Percentiles rank a stretch among this genome's conserved stretches.
phyloP scores from a whole-genome alignment of 1,284 basidiomycete species.

The Coniferiporia sulphurascens region DNA sequence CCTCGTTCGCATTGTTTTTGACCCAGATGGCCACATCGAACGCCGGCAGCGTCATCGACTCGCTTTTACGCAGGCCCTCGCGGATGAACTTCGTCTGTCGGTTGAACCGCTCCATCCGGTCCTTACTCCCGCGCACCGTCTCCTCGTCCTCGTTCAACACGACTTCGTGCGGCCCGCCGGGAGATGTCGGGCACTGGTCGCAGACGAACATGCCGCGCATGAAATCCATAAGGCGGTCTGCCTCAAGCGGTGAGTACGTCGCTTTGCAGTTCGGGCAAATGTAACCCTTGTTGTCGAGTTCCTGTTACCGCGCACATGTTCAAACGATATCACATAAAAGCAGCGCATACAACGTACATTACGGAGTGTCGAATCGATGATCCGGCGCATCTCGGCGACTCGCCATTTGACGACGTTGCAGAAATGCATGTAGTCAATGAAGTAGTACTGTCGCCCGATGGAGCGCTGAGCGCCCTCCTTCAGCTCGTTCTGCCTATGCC shows the following conservation, averaged over 20 bases:
- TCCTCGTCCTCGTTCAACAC: conserved; percentile 91
- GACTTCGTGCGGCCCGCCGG: conserved; percentile 71
- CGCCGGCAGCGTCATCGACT: conserved; percentile 81
- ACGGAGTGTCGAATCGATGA: conserved; percentile 83
- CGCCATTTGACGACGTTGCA: conserved; percentile 98
- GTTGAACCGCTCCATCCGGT: conserved; percentile 95
- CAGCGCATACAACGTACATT: conserved; percentile 48
- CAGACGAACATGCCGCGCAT: conserved; percentile 60
- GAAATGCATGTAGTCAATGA: conserved; percentile 92
- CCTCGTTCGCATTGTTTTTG: conserved; percentile 57
- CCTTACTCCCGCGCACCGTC: conserved; percentile 79
- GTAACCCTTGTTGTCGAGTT: conserved; percentile 94
- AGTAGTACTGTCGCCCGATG: conserved; percentile 87
- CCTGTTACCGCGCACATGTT: conserved; percentile 41
- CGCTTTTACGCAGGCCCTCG: conserved; percentile 84
- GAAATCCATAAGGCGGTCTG: conserved; percentile 77
- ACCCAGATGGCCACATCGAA: conserved; percentile 84
- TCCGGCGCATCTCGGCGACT: conserved; percentile 88
- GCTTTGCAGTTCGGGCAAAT: conserved; percentile 88
- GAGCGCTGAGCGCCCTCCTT: conserved; percentile 80
- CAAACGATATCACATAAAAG: conserved; percentile 1
- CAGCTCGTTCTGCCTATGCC: conserved; percentile 81
- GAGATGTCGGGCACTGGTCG: conserved; percentile 46
- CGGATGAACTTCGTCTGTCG: conserved; percentile 84
- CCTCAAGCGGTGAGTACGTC: conserved; percentile 84